Conservation (phyloP, 148 eudicot species). For the Polygonum aviculare region DNA sequence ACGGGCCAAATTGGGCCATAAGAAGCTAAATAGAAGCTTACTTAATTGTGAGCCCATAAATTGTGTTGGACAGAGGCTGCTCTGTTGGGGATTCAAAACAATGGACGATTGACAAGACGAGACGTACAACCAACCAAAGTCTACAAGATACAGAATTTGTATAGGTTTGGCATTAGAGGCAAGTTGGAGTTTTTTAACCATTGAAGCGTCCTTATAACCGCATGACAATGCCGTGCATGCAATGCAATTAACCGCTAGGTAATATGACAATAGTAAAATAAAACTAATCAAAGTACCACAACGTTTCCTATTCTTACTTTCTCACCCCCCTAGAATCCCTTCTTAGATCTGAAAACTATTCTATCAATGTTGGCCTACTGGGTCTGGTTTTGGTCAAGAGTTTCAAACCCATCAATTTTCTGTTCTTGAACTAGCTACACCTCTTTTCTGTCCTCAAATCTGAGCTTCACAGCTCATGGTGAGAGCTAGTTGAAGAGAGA, state of each 20-base stretch:
- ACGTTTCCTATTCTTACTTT: neutral
- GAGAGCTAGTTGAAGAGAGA: neutral
- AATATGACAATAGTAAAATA: neutral
- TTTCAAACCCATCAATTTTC: too few species aligned
- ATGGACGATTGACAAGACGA: neutral
- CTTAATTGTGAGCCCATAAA: neutral
- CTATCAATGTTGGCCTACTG: too few species aligned
- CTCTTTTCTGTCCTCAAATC: neutral
- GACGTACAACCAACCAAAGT: neutral
- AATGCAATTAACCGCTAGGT: neutral
- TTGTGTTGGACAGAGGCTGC: neutral
- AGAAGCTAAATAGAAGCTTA: neutral
- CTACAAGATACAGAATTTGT: neutral
- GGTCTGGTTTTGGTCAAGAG: too few species aligned
- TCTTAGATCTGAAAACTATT: too few species aligned
- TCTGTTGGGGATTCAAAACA: neutral
- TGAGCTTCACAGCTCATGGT: neutral
- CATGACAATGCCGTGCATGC: conserved; percentile 4
- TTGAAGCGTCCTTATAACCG: neutral
- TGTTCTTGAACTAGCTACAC: neutral
- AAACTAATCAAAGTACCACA: neutral
- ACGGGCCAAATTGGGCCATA: neutral
- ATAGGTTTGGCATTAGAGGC: neutral
- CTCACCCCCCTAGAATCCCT: too few species aligned
- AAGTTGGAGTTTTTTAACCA: neutral